A percentile compares a stretch with the other conserved stretches of the same genome.
Conservation (phyloP, 345 rosid genomes). For the Brassica carinata region DNA sequence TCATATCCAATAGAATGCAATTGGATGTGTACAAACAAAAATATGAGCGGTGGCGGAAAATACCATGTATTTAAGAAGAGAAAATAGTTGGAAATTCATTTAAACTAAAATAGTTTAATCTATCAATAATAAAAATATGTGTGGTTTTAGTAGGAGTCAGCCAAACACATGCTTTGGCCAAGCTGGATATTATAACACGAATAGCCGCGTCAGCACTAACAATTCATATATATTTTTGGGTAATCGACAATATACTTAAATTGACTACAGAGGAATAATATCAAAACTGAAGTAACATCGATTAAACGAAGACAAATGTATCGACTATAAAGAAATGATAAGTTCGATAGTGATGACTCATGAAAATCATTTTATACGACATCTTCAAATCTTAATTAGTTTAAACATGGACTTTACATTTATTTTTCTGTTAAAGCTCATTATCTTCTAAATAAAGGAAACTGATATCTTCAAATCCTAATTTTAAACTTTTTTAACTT, state of each 20-base stretch:
- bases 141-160: constrained; percentile 1
- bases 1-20: not conserved
- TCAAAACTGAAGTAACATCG: constrained; percentile 8
- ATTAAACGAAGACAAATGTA: not conserved
- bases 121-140: not conserved
- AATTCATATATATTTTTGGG: not conserved
- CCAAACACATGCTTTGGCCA: constrained; percentile 32
- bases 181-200: constrained; percentile 31
- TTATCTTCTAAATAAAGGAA: not conserved
- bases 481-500: not conserved
- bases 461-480: not conserved
- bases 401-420: not conserved
- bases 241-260: not conserved
- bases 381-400: not conserved
- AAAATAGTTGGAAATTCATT: constrained; percentile 11
- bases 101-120: not conserved
- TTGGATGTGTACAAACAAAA: not conserved
- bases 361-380: not conserved
- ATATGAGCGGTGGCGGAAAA: constrained; percentile 8
- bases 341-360: not conserved
- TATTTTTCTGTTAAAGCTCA: not conserved
- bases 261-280: not conserved
- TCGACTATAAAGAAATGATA: not conserved
- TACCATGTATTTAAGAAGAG: constrained; percentile 14
- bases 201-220: constrained; percentile 28